A percentile compares a stretch with the other conserved stretches of the same genome.
phyloP scores from a whole-genome alignment of 352 stramenopile species.

The Phytopythium montanum region DNA sequence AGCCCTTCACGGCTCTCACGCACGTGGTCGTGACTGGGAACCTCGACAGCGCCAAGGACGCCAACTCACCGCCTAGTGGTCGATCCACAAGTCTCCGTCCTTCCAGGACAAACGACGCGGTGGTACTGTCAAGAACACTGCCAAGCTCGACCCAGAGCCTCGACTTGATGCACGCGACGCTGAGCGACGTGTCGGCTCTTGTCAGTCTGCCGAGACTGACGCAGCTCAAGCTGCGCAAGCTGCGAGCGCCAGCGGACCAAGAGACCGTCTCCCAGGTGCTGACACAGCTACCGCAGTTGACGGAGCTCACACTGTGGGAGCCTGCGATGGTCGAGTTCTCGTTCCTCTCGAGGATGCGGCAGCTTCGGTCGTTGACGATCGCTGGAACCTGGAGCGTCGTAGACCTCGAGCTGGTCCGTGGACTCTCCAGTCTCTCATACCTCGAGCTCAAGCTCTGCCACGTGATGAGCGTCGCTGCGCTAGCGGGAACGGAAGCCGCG shows the following conservation, averaged over 20 bases:
- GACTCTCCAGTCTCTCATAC: neutral
- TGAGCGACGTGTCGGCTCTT: neutral
- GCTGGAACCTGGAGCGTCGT: neutral
- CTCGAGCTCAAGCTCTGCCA: neutral
- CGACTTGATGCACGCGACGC: neutral
- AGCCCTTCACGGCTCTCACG: neutral
- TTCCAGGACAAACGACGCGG: neutral
- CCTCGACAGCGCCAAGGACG: neutral
- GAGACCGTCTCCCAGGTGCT: neutral
- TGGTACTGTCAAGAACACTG: neutral
- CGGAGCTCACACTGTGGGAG: neutral
- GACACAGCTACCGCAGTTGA: neutral
- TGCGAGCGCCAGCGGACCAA: neutral
- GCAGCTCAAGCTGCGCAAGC: neutral
- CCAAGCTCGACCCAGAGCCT: neutral
- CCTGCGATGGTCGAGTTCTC: neutral
- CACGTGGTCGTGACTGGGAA: neutral
- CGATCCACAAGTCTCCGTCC: neutral
- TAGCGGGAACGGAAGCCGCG: neutral
- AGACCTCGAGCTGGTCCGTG: neutral
- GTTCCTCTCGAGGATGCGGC: neutral
- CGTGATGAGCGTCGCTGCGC: neutral
- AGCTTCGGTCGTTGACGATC: neutral
- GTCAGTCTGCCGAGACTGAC: neutral
- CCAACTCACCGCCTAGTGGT: neutral